phyloP scores from a whole-genome alignment of 2,329 filamentous ascomycete species.

The Sphaerostilbella broomeana region DNA sequence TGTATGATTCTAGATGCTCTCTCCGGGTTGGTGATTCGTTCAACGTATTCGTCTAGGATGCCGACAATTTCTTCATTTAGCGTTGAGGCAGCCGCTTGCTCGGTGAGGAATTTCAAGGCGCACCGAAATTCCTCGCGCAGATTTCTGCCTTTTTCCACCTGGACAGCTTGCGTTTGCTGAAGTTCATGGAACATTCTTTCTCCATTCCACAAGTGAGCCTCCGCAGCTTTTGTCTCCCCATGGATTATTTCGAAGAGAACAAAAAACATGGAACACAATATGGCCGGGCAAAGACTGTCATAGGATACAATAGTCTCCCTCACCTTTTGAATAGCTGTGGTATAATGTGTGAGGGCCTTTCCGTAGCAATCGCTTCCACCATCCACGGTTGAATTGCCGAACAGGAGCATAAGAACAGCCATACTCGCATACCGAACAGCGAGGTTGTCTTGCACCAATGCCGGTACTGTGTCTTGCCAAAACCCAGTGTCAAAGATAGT shows the following conservation, averaged over 20 bases:
- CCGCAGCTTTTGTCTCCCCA: slow-evolving; percentile 28
- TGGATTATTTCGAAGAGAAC: slow-evolving; percentile 33
- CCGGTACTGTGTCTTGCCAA: slow-evolving; percentile 31
- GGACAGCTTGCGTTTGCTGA: slow-evolving; percentile 6
- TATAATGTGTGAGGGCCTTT: slow-evolving; percentile 28
- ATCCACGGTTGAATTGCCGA: slow-evolving; percentile 16
- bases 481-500: slow-evolving; percentile 26
- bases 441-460: slow-evolving; percentile 26
- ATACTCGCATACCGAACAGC: slow-evolving; percentile 32
- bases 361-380: slow-evolving; percentile 23
- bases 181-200: slow-evolving; percentile 32
- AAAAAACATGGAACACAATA: slow-evolving; percentile 32
- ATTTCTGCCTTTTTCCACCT: background rate
- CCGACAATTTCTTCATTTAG: slow-evolving; percentile 6
- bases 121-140: slow-evolving; percentile 16
- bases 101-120: slow-evolving; percentile 17
- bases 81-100: slow-evolving; percentile 14
- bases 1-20: too few species aligned
- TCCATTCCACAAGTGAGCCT: slow-evolving; percentile 31
- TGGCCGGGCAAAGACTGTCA: slow-evolving; percentile 22
- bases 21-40: slow-evolving; percentile 3
- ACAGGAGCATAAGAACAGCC: slow-evolving; percentile 30
- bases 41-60: slow-evolving; percentile 6
- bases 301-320: slow-evolving; percentile 16
- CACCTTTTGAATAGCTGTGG: slow-evolving; percentile 25